phyloP scores from a whole-genome alignment of 1,284 basidiomycete genomes.

The Termitomyces sp. region DNA sequence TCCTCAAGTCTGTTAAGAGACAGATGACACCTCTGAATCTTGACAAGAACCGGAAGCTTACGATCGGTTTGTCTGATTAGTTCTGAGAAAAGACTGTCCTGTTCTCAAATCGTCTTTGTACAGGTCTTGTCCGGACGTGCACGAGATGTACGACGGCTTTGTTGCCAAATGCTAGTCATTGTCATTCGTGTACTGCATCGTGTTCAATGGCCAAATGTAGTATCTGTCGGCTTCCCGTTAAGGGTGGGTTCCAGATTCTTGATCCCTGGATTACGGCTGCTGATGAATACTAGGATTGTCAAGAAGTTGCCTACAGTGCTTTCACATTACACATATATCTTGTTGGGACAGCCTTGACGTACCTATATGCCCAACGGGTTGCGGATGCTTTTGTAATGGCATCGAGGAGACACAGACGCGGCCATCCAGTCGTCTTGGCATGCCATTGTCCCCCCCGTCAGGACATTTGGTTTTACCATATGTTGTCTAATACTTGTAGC shows the following conservation, averaged over 20 bases:
- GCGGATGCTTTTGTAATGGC: constrained; percentile 53
- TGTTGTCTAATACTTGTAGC: constrained; percentile 5
- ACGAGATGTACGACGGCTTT: constrained; percentile 32
- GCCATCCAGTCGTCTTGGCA: constrained; percentile 17
- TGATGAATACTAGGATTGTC: constrained; percentile 52
- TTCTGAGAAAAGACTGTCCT: background rate
- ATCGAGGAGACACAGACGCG: constrained; percentile 19
- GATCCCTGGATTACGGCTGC: background rate
- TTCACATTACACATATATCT: constrained; percentile 61
- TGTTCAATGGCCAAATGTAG: constrained; percentile 54
- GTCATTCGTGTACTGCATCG: constrained; percentile 44
- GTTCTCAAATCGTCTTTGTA: constrained; percentile 1
- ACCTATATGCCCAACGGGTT: constrained; percentile 56
- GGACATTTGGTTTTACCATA: constrained; percentile 4
- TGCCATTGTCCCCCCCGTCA: constrained; percentile 9
- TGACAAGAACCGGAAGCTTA: constrained; percentile 30
- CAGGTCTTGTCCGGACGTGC: constrained; percentile 36
- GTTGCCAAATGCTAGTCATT: constrained; percentile 34
- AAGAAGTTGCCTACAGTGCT: constrained; percentile 59
- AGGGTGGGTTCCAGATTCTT: constrained; percentile 44
- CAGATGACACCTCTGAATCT: constrained; percentile 21
- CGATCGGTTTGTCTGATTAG: constrained; percentile 32
- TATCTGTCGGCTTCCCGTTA: constrained; percentile 74
- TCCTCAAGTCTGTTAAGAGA: constrained; percentile 56
- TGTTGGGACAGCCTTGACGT: constrained; percentile 53